Percentiles rank a stretch among this genome's conserved stretches.
phyloP scores from a whole-genome alignment of 345 rosid genomes.

The Zanthoxylum bungeanum region DNA sequence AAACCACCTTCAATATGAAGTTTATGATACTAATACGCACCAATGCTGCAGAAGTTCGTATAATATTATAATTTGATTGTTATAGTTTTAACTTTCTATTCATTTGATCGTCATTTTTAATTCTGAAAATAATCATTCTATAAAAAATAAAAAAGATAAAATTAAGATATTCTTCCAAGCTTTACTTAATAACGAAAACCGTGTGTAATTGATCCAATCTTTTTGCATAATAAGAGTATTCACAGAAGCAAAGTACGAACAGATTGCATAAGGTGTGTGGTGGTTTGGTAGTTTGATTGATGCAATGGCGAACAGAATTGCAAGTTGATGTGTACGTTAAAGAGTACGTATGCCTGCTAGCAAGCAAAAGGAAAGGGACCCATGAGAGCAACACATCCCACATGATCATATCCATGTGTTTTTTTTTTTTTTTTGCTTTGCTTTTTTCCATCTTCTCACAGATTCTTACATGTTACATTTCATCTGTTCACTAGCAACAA shows the following conservation, averaged over 20 bases:
- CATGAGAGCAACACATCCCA: slow-evolving; percentile 16
- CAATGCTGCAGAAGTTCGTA: background rate
- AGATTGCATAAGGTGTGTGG: background rate
- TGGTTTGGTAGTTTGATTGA: background rate
- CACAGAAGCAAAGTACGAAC: no score
- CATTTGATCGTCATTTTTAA: no score
- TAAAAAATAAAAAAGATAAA: no score
- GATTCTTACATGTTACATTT: background rate
- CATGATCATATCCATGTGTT: slow-evolving; percentile 36
- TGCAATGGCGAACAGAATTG: background rate
- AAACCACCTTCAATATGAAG: no score
- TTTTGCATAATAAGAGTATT: no score
- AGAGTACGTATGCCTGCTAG: slow-evolving; percentile 27
- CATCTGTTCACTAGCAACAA: background rate
- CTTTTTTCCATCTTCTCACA: background rate
- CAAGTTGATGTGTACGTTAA: slow-evolving; percentile 27
- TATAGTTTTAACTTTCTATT: no score
- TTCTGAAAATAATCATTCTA: no score
- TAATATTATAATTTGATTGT: background rate
- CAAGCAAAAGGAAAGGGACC: slow-evolving; percentile 18
- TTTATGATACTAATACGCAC: background rate
- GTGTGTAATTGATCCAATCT: no score
- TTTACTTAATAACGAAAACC: no score
- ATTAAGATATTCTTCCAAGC: no score
- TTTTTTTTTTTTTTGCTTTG: no score